Percentiles rank a stretch among this genome's conserved stretches.
Conservation (phyloP, 352 stramenopile species). For the Hyphochytrium catenoides region DNA sequence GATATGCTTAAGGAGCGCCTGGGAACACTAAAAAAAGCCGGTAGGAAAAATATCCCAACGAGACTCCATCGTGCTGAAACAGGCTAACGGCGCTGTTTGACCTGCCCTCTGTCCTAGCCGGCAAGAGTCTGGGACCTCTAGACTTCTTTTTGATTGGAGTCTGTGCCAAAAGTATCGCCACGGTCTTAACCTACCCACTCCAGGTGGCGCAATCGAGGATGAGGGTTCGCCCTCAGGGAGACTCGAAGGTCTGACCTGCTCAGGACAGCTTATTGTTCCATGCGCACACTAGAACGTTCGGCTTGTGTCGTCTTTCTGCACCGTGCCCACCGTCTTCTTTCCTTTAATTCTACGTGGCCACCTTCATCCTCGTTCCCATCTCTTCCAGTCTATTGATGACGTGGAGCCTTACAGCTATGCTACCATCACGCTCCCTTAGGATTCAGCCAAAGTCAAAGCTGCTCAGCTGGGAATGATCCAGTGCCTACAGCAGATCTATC, state of each 20-base stretch:
- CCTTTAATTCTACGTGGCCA: no score
- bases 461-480: constrained; percentile 8
- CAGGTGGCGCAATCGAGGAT: constrained; percentile 76
- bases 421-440: constrained; percentile 3
- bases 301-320: no score
- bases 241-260: no score
- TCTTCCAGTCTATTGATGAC: no score
- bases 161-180: constrained; percentile 72
- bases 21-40: constrained; percentile 14
- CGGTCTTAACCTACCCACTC: constrained; percentile 75
- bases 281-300: no score
- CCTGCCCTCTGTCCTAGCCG: constrained; percentile 2
- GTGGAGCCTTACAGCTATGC: no score
- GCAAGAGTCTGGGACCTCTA: constrained; percentile 20
- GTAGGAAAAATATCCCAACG: constrained; percentile 5
- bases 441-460: not conserved
- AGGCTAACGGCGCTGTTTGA: no score
- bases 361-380: no score
- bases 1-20: constrained; percentile 63
- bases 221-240: constrained; percentile 27
- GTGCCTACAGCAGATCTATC: constrained; percentile 31
- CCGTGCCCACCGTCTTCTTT: no score
- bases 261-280: no score
- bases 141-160: constrained; percentile 76
- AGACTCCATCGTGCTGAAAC: not conserved